Percentiles rank a stretch among this genome's conserved stretches.
Conservation (phyloP, 2,329 filamentous ascomycete genomes). For the Talaromyces sp. region DNA sequence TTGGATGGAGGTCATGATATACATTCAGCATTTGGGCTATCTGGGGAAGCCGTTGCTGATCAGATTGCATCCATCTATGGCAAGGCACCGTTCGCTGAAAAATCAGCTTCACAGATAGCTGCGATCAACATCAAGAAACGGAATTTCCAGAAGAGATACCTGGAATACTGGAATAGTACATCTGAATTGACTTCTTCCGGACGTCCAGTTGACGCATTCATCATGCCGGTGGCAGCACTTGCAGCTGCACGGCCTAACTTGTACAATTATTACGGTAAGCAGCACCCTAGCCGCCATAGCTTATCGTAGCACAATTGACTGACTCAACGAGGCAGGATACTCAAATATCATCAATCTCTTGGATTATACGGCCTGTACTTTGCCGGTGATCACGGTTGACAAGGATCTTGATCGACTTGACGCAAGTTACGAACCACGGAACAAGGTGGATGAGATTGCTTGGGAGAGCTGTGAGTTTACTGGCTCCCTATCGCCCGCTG, state of each 20-base stretch:
- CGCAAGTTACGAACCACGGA: constrained; percentile 2
- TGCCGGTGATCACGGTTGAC: constrained; percentile 1
- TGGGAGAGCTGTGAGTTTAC: constrained; percentile 1
- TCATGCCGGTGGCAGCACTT: constrained; percentile 51
- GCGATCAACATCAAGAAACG: neutral
- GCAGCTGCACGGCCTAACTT: constrained; percentile 48
- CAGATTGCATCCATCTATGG: neutral
- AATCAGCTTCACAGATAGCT: constrained; percentile 1
- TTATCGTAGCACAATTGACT: too few species aligned
- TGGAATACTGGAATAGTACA: constrained; percentile 3
- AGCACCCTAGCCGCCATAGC: neutral
- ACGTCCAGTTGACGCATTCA: constrained; percentile 50
- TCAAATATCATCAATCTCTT: constrained; percentile 3
- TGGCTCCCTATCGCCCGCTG: neutral
- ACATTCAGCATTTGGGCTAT: neutral
- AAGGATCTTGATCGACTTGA: constrained; percentile 3
- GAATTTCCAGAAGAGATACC: neutral
- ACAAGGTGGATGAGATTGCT: neutral
- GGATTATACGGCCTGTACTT: constrained; percentile 4
- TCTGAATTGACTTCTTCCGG: constrained; percentile 18
- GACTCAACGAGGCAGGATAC: neutral
- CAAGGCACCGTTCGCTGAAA: neutral
- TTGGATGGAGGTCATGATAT: constrained; percentile 1
- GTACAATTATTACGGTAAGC: constrained; percentile 32
- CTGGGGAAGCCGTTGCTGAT: neutral